Conservation (phyloP, 1,139 yeast species). For the Yamadazyma jaroonii region DNA sequence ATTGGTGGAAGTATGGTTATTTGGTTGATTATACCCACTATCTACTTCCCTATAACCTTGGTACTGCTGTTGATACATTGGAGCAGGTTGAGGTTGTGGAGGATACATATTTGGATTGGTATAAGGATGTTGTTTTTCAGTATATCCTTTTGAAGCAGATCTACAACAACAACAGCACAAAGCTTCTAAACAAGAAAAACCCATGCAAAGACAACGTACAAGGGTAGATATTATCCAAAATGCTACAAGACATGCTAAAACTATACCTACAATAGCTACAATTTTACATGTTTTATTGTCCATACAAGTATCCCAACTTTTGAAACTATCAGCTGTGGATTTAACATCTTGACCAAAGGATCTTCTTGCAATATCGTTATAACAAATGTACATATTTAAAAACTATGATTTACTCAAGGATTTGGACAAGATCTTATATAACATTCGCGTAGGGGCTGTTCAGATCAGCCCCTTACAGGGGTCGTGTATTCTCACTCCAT, state of each 20-base stretch:
- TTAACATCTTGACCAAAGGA: conserved; percentile 17
- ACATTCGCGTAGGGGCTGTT: too few species aligned
- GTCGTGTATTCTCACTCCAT: too few species aligned
- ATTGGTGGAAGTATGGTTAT: neutral
- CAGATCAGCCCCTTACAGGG: too few species aligned
- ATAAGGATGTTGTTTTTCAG: conserved; percentile 19
- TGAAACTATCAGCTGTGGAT: conserved; percentile 57
- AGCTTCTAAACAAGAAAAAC: conserved; percentile 41
- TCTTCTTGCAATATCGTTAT: conserved; percentile 12
- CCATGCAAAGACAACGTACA: conserved; percentile 44
- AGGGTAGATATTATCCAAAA: conserved; percentile 46
- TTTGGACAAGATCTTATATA: neutral
- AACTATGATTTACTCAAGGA: neutral
- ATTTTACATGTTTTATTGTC: conserved; percentile 71
- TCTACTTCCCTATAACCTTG: neutral
- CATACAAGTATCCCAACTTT: conserved; percentile 78
- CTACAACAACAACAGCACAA: conserved; percentile 48
- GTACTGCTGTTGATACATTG: conserved; percentile 5
- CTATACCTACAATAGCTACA: conserved; percentile 73
- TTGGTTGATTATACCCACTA: too few species aligned
- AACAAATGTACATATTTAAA: conserved; percentile 12
- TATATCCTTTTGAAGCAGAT: conserved; percentile 18
- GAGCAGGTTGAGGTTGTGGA: conserved; percentile 19
- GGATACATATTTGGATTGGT: conserved; percentile 41
- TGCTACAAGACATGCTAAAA: conserved; percentile 46